Evolutionary conservation across 1,139 yeast genomes (phyloP).

Genomic region (Pichia sp.): DNA sequence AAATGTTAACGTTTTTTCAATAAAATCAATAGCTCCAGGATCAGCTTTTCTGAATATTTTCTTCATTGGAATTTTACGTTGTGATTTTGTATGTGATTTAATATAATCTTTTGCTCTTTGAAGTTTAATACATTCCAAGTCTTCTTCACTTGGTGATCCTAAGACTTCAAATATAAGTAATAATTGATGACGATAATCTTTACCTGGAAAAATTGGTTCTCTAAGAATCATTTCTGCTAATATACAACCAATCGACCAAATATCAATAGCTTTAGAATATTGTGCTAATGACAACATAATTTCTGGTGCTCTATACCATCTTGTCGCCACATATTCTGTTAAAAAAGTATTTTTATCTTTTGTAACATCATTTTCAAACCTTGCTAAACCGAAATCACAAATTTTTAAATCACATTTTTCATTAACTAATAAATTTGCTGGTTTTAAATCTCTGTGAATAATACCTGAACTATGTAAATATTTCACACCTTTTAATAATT

Average conservation of each 20-base stretch:
- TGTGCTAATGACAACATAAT: slow-evolving; percentile 92
- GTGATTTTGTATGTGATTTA: slow-evolving; percentile 64
- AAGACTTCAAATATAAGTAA: slow-evolving; percentile 79
- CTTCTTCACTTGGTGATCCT: slow-evolving; percentile 86
- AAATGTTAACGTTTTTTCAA: slow-evolving; percentile 69
- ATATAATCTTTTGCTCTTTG: slow-evolving; percentile 85
- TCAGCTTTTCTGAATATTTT: slow-evolving; percentile 44
- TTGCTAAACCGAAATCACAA: slow-evolving; percentile 92
- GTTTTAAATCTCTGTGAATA: slow-evolving; percentile 89
- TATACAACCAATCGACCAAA: slow-evolving; percentile 97
- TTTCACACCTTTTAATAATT: slow-evolving; percentile 81
- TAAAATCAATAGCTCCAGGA: slow-evolving; percentile 70
- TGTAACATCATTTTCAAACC: slow-evolving; percentile 34
- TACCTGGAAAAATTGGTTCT: slow-evolving; percentile 87
- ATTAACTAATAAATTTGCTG: slow-evolving; percentile 78
- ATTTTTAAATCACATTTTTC: slow-evolving; percentile 90
- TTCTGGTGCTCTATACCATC: slow-evolving; percentile 98
- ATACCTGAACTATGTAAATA: slow-evolving; percentile 89
- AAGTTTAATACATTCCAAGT: slow-evolving; percentile 71
- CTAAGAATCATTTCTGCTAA: slow-evolving; percentile 87
- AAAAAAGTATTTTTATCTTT: slow-evolving; percentile 44
- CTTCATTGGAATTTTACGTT: slow-evolving; percentile 51
- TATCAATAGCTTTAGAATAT: slow-evolving; percentile 90
- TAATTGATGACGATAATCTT: slow-evolving; percentile 88
- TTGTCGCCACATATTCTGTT: slow-evolving; percentile 96